A percentile compares a stretch with the other conserved stretches of the same genome.
Evolutionary conservation across 768 basidiomycete genomes (phyloP).

Genomic region (Podaxis mareebaensis): DNA sequence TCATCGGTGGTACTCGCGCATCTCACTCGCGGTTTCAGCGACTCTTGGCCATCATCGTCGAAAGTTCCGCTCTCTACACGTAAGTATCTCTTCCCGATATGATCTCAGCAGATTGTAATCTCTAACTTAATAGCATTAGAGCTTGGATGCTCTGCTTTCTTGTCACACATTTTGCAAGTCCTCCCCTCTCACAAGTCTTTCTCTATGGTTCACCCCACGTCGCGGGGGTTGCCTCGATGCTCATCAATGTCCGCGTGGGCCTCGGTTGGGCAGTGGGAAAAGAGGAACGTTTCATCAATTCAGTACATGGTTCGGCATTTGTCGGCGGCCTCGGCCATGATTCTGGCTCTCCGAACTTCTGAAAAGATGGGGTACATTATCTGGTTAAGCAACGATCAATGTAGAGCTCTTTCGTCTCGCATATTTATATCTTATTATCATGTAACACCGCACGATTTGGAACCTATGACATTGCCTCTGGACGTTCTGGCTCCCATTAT

Average conservation of each 20-base stretch:
- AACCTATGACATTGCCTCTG: not conserved
- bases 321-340: not conserved
- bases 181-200: not conserved
- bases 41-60: conserved; percentile 1
- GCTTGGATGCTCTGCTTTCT: not conserved
- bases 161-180: not conserved
- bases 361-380: not conserved
- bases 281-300: not conserved
- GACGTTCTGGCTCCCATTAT: too few relatives aligned
- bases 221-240: conserved; percentile 9
- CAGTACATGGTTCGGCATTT: not conserved
- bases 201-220: conserved; percentile 6
- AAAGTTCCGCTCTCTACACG: conserved; percentile 7
- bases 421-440: not conserved
- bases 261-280: conserved; percentile 15
- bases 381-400: not conserved
- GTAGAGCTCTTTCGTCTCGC: not conserved
- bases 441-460: not conserved
- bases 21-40: not conserved
- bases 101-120: not conserved
- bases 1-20: too few relatives aligned
- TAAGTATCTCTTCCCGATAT: not conserved
- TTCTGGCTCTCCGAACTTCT: not conserved
- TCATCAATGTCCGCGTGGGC: conserved; percentile 15
- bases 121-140: not conserved